These are phyloP conservation scores for Sambucus nigra DNA, from an alignment of 129 eudicot genomes.

Conservation along the genomic window DNA sequence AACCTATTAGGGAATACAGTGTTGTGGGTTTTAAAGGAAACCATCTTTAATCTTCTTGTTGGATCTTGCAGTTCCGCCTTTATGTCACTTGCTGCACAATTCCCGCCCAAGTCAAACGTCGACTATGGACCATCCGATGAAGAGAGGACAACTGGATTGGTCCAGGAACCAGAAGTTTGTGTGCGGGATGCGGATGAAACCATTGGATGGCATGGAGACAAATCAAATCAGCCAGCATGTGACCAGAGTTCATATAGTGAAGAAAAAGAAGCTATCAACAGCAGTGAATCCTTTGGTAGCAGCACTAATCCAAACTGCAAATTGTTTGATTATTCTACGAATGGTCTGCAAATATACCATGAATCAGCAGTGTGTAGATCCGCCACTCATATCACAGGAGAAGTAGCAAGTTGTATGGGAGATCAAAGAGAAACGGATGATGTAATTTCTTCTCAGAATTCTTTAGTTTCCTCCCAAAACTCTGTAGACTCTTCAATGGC, in stretches of 20 bases:
- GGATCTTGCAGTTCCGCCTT: constrained; percentile 78
- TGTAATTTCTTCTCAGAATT: constrained; percentile 50
- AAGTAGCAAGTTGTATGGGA: constrained; percentile 10
- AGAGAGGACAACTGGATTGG: constrained; percentile 22
- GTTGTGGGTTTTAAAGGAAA: background rate
- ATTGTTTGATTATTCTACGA: constrained; percentile 16
- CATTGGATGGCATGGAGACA: constrained; percentile 28
- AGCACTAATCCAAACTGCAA: constrained; percentile 24
- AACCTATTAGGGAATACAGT: constrained; percentile 1
- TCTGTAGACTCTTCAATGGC: constrained; percentile 40
- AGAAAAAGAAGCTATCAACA: constrained; percentile 38
- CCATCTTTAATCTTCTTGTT: constrained; percentile 6
- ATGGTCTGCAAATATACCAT: constrained; percentile 14
- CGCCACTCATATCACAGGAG: background rate
- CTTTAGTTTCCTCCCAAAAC: constrained; percentile 48
- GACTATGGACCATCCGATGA: constrained; percentile 21
- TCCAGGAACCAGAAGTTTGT: constrained; percentile 35
- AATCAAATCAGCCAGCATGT: constrained; percentile 20
- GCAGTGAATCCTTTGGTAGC: constrained; percentile 27
- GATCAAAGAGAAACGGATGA: constrained; percentile 51
- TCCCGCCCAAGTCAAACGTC: constrained; percentile 43
- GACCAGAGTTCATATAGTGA: constrained; percentile 26
- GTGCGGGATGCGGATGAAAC: constrained; percentile 43
- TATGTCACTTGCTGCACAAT: constrained; percentile 85
- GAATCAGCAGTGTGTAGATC: constrained; percentile 14